phyloP scores from a whole-genome alignment of 2,329 filamentous ascomycete genomes.

The Beauveria brongniartii region DNA sequence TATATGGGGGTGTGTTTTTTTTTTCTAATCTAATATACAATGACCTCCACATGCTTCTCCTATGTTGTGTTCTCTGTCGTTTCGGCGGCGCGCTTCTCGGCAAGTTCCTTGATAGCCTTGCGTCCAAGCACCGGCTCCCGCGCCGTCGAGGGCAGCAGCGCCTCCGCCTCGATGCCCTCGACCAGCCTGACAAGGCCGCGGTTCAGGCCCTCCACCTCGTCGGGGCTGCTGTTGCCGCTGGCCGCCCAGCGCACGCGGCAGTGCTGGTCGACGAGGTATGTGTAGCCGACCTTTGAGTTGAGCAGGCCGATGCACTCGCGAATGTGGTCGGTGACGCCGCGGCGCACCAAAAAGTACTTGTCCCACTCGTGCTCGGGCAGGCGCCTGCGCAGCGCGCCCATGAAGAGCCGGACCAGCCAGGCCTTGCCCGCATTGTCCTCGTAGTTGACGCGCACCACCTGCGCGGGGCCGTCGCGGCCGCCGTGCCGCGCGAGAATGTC shows the following conservation, averaged over 20 bases:
- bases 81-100: conserved; percentile 9
- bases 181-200: conserved; percentile 57
- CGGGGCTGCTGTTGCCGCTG: conserved; percentile 58
- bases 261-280: conserved; percentile 79
- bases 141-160: conserved; percentile 24
- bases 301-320: conserved; percentile 60
- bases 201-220: conserved; percentile 59
- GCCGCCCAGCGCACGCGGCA: conserved; percentile 94
- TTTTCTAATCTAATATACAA: conserved; percentile 11
- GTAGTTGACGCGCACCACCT: conserved; percentile 80
- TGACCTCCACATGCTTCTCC: not conserved
- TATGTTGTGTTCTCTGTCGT: not conserved
- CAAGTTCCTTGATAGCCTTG: conserved; percentile 4
- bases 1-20: conserved; percentile 1
- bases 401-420: conserved; percentile 49
- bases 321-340: conserved; percentile 51
- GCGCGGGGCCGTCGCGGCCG: conserved; percentile 45
- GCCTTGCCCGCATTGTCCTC: conserved; percentile 71
- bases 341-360: conserved; percentile 53
- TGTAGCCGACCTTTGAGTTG: conserved; percentile 89
- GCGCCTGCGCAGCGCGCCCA: conserved; percentile 41
- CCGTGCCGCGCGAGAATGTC: conserved; percentile 41
- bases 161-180: conserved; percentile 42
- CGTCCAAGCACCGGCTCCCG: conserved; percentile 23
- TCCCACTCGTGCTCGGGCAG: conserved; percentile 46